Base-by-base conservation (phyloP, 1,284 basidiomycete species). In the Tilletiopsis washingtonensis region DNA sequence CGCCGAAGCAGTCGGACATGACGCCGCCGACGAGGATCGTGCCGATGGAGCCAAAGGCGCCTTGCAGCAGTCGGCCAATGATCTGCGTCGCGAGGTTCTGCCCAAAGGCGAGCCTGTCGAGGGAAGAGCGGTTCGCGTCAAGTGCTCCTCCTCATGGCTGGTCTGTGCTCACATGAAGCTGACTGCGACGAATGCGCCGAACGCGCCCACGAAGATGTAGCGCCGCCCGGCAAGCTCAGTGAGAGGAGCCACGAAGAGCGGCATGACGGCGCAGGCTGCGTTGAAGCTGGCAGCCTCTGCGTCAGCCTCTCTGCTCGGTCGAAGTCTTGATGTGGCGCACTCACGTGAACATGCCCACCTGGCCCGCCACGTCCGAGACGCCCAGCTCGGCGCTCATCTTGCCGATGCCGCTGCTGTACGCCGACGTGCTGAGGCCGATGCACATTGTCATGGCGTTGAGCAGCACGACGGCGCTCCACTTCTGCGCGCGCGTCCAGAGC, bases 211-310 rank as follows among this genome's bases (percentile, higher is more conserved):
- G 54, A 69, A 74, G 51, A 74, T 66, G 36, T 51, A 51, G 45
- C 68, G 63, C 27, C 71, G 61, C 7, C 73, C 73, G 32, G 66
- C 55, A 23, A 69, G 61, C 52, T 74, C 73, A 47, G 64, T 70
- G 15, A 74, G 57, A 5, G 71, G 73, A 7, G 69, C 73, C 17
- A 74, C 51, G 54, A 66, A 61, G 39, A 71, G 57, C 1, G 71
- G 69, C 0, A 64, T 67, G 24, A 63, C 48, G 15, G 59, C 49
- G 48, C 54, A 62, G n/a, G 37, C 37, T n/a, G 6, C 27, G 27
- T 29, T 29, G 27, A 29, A 29, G 27, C 7, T 14, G 7, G 27
- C n/a, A n/a, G n/a, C n/a, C n/a, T n/a, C n/a, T n/a, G n/a, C n/a
- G n/a, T n/a, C n/a, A n/a, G n/a, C n/a, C n/a, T n/a, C n/a, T n/a